These are phyloP conservation scores for Fusarium subtropicale DNA, from an alignment of 2,329 filamentous ascomycete species.

Conservation along the genomic window DNA sequence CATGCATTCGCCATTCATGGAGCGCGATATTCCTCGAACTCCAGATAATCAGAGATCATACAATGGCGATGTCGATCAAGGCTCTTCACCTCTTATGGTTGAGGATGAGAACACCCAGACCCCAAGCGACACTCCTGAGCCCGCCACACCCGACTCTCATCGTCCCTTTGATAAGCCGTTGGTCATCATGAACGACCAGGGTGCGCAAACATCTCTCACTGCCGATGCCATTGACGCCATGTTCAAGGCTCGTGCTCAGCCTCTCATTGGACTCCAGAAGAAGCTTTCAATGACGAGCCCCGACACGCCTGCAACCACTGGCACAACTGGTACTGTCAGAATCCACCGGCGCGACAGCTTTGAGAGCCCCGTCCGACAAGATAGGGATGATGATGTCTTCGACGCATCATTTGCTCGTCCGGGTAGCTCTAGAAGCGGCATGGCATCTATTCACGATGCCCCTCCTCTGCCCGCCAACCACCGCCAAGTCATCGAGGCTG, in stretches of 20 bases:
- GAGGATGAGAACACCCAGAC: slow-evolving; percentile 74
- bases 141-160: slow-evolving; percentile 66
- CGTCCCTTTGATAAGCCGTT: slow-evolving; percentile 63
- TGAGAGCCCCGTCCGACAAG: slow-evolving; percentile 57
- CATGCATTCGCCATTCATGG: slow-evolving; percentile 48
- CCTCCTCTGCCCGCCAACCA: slow-evolving; percentile 87
- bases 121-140: slow-evolving; percentile 54
- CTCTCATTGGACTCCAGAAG: slow-evolving; percentile 49
- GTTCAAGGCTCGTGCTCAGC: slow-evolving; percentile 60
- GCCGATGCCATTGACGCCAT: slow-evolving; percentile 83
- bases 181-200: slow-evolving; percentile 71
- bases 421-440: slow-evolving; percentile 77
- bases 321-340: slow-evolving; percentile 57
- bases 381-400: slow-evolving; percentile 56
- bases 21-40: slow-evolving; percentile 53
- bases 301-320: slow-evolving; percentile 52
- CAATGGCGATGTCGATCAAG: slow-evolving; percentile 58
- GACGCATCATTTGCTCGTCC: slow-evolving; percentile 65
- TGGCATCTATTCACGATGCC: slow-evolving; percentile 55
- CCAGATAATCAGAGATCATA: slow-evolving; percentile 55
- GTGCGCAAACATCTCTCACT: slow-evolving; percentile 87
- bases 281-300: slow-evolving; percentile 52
- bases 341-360: slow-evolving; percentile 62
- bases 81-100: slow-evolving; percentile 63
- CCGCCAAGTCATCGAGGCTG: slow-evolving; percentile 84